Evolutionary conservation across 2,329 filamentous ascomycete species (phyloP).

Genomic region (Rhinocladiella similis): DNA sequence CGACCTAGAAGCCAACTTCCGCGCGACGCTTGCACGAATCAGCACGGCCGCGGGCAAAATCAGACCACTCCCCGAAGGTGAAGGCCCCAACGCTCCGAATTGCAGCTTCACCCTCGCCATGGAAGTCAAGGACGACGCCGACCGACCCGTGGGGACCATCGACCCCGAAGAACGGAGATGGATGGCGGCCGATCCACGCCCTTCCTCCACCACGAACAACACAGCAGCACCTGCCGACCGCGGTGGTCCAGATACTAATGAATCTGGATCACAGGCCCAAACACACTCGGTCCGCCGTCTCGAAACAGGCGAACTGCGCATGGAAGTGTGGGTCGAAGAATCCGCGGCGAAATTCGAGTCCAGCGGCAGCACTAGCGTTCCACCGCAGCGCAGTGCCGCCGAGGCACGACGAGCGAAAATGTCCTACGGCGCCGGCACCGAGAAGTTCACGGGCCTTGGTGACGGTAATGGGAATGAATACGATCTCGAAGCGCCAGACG

Average conservation of each 20-base stretch:
- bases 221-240: too few species aligned
- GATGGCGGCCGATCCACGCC: slow-evolving; percentile 59
- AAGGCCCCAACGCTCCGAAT: slow-evolving; percentile 32
- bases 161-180: slow-evolving; percentile 56
- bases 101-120: slow-evolving; percentile 53
- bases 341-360: slow-evolving; percentile 52
- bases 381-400: neutral
- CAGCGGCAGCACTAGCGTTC: neutral
- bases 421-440: slow-evolving; percentile 25
- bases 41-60: slow-evolving; percentile 39
- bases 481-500: slow-evolving; percentile 24
- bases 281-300: slow-evolving; percentile 64
- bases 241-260: too few species aligned
- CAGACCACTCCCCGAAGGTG: slow-evolving; percentile 24
- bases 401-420: slow-evolving; percentile 17
- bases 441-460: slow-evolving; percentile 19
- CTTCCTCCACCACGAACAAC: slow-evolving; percentile 25
- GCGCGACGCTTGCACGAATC: slow-evolving; percentile 46
- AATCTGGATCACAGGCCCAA: slow-evolving; percentile 43
- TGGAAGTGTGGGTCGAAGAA: slow-evolving; percentile 72
- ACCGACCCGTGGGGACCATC: slow-evolving; percentile 45
- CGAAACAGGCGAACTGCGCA: slow-evolving; percentile 63
- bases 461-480: slow-evolving; percentile 9
- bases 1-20: slow-evolving; percentile 52
- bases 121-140: slow-evolving; percentile 47